Percentiles rank a stretch among this genome's conserved stretches.
These are phyloP conservation scores for Magnolia sinica DNA, from an alignment of 164 flowering plant genomes.

Conservation along the genomic window DNA sequence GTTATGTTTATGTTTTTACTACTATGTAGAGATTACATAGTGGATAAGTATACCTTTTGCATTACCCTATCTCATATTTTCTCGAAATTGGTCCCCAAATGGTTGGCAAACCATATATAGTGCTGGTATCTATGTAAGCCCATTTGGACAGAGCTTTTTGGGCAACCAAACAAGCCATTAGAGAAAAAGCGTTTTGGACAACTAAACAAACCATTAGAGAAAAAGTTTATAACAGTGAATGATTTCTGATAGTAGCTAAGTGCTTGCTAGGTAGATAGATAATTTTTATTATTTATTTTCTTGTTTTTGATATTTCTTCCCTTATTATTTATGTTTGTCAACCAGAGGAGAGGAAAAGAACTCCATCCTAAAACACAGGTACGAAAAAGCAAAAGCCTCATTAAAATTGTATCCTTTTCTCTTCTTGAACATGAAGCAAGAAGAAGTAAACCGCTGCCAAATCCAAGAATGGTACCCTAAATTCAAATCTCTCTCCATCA, in stretches of 20 bases:
- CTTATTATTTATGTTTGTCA: not conserved
- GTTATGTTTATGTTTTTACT: no score
- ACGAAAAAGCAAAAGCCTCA: not conserved
- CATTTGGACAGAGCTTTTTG: no score
- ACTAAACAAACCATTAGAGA: no score
- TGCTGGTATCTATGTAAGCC: no score
- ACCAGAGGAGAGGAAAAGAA: not conserved
- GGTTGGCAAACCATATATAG: no score
- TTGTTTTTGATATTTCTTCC: not conserved
- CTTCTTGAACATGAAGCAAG: conserved; percentile 45
- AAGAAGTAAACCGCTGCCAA: conserved; percentile 75
- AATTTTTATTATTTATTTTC: no score
- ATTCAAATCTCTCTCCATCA: conserved; percentile 65
- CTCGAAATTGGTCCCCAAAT: no score
- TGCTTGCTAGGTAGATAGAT: not conserved
- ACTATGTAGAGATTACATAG: no score
- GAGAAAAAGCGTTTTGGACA: no score
- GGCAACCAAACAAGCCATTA: no score
- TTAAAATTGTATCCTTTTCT: not conserved
- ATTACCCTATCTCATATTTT: no score
- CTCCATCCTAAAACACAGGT: not conserved
- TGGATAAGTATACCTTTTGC: no score
- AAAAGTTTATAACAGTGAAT: not conserved
- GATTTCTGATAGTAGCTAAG: not conserved
- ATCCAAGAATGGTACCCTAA: conserved; percentile 95